Percentiles rank a stretch among this genome's conserved stretches.
phyloP scores from a whole-genome alignment of 2,329 filamentous ascomycete species.

The Xylariaceae sp. region DNA sequence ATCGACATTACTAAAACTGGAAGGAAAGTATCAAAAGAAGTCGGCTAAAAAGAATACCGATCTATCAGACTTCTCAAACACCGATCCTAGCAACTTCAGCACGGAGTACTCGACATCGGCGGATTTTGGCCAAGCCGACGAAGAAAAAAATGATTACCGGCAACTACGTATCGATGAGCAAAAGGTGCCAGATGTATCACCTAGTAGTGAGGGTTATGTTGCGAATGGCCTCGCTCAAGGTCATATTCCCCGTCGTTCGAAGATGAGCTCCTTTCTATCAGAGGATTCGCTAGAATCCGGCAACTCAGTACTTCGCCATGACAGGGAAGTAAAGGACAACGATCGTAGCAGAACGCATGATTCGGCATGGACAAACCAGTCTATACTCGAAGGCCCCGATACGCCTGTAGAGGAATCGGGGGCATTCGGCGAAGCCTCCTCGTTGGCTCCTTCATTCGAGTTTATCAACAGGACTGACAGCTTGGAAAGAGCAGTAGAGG shows the following conservation, averaged over 20 bases:
- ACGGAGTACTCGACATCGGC: constrained; percentile 18
- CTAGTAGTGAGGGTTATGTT: constrained; percentile 25
- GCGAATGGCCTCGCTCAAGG: constrained; percentile 19
- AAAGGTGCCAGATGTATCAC: constrained; percentile 32
- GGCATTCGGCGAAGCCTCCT: constrained; percentile 31
- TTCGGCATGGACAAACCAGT: constrained; percentile 50
- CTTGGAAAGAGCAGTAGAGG: constrained; percentile 40
- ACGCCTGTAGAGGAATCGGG: constrained; percentile 25
- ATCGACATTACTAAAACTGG: constrained; percentile 84
- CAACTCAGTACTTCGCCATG: constrained; percentile 69
- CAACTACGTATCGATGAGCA: constrained; percentile 43
- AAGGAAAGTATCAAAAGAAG: constrained; percentile 71
- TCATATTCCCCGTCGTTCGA: constrained; percentile 30
- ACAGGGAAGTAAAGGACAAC: constrained; percentile 57
- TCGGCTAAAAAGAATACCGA: constrained; percentile 39
- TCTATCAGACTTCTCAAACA: constrained; percentile 25
- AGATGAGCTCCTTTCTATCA: constrained; percentile 46
- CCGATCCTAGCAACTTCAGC: constrained; percentile 22
- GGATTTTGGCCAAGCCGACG: constrained; percentile 27
- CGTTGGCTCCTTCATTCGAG: constrained; percentile 46
- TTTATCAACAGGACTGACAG: constrained; percentile 51
- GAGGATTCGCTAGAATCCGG: constrained; percentile 68
- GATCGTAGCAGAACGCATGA: constrained; percentile 38
- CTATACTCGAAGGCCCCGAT: constrained; percentile 48
- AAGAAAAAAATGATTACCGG: constrained; percentile 43